Conservation (phyloP, 352 stramenopile species). For the Phytophthora tentaculata region DNA sequence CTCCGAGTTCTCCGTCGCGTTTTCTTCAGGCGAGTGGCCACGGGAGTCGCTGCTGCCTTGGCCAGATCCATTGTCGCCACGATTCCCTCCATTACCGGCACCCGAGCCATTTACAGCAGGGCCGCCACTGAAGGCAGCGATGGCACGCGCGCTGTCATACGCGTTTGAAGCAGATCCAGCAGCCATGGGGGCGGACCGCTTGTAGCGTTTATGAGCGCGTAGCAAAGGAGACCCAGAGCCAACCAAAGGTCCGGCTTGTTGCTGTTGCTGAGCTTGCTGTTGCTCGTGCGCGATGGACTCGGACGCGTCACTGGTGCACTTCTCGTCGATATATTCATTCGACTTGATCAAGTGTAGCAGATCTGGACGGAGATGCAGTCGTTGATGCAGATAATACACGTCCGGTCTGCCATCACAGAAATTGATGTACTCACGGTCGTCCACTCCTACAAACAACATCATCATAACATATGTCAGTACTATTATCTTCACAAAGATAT, state of each 20-base stretch:
- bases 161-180: slow-evolving; percentile 22
- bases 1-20: slow-evolving; percentile 80
- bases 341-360: slow-evolving; percentile 84
- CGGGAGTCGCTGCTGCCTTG: slow-evolving; percentile 32
- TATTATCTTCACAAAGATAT: slow-evolving; percentile 7
- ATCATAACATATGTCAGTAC: slow-evolving; percentile 36
- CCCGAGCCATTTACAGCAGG: slow-evolving; percentile 19
- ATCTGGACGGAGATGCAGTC: slow-evolving; percentile 73
- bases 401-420: slow-evolving; percentile 77
- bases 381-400: slow-evolving; percentile 84
- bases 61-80: slow-evolving; percentile 17
- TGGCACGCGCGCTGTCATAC: slow-evolving; percentile 36
- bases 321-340: slow-evolving; percentile 85
- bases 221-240: slow-evolving; percentile 37
- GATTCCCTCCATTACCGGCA: slow-evolving; percentile 12
- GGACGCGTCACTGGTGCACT: slow-evolving; percentile 65
- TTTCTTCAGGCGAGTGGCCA: slow-evolving; percentile 48
- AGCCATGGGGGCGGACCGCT: slow-evolving; percentile 47
- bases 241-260: slow-evolving; percentile 38
- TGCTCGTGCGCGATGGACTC: slow-evolving; percentile 50
- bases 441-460: slow-evolving; percentile 54
- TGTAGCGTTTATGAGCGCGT: slow-evolving; percentile 70
- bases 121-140: slow-evolving; percentile 32
- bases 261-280: slow-evolving; percentile 36
- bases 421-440: slow-evolving; percentile 82